Conservation (phyloP, 139 green algal species). For the Monoraphidium neglectum region DNA sequence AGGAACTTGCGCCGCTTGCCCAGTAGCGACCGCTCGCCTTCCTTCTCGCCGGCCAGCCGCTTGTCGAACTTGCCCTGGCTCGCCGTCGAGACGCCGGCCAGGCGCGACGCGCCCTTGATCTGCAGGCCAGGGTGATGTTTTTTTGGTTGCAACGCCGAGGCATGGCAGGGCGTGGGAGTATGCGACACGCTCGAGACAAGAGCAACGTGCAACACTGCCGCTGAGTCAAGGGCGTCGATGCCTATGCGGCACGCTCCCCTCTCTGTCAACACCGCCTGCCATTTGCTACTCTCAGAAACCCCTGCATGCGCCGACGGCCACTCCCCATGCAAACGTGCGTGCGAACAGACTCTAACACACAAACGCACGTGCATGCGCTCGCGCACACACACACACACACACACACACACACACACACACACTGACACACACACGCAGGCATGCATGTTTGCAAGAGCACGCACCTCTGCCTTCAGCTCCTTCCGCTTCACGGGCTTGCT, state of each 20-base stretch:
- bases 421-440: background rate
- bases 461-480: constrained; percentile 71
- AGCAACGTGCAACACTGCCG: too few species aligned
- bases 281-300: constrained; percentile 1
- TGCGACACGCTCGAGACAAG: too few species aligned
- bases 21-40: constrained; percentile 45
- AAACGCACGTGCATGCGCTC: background rate
- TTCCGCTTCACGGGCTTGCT: constrained; percentile 60
- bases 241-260: too few species aligned
- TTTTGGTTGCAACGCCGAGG: too few species aligned
- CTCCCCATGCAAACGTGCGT: too few species aligned
- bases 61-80: constrained; percentile 96
- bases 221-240: too few species aligned
- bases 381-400: background rate
- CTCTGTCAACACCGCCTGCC: background rate
- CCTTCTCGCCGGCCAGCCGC: constrained; percentile 63
- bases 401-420: background rate
- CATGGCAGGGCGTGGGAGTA: too few species aligned
- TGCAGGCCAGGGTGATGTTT: constrained; percentile 36
- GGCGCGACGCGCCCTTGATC: constrained; percentile 66
- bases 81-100: constrained; percentile 87
- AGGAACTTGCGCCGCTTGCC: constrained; percentile 66
- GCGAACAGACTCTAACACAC: too few species aligned
- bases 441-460: too few species aligned
- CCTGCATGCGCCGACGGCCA: too few species aligned